Evolutionary conservation across 2,329 filamentous ascomycete species (phyloP), one percentile per base, ranked within the genome.

Genomic region (Neofusicoccum parvum): DNA sequence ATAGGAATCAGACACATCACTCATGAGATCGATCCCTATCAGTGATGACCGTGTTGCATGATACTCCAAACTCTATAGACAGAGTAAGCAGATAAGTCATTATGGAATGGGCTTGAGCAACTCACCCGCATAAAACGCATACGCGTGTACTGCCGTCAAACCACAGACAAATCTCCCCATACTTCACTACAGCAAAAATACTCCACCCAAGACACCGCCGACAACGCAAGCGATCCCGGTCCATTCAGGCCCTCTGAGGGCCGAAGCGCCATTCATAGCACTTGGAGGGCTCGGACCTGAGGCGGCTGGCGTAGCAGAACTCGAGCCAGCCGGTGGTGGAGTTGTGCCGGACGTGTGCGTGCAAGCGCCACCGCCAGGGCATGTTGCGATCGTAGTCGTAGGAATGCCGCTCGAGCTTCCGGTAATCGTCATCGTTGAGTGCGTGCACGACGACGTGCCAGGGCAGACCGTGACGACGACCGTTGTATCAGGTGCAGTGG

Each of bases 401-500:
- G 23, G 39, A 39, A 46, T 45, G 2, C 15, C 23, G 10, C 12
- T 27, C 20, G 20, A 6, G 17, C 10, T 27, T 36, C 43, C 32
- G 15, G 56, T 48, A 15, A 37, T 48, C 6, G 27, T 36, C 10
- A 39, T 36, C 12, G 56, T 48, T n/a, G 41, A 36, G 34, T 60
- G 56, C 14, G 43, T 48, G 41, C 56, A 60, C 3, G 41, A 37
- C 41, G 32, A 14, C 7, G 56, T 20, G 5, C 41, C 56, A 6
- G 43, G 56, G 43, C 56, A 60, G 32, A 60, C 32, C 3, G 56
- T 60, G 43, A 60, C 43, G 14, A 48, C 43, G 5, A 48, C 32
- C 3, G 56, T 60, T 12, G 41, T 48, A n/a, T 48, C 43, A 15
- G 15, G n/a, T 3, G n/a, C 32, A 20, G 7, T 46, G 17, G 27